Conservation (phyloP, 2,329 filamentous ascomycete species). For the Harringtonia lauricola region DNA sequence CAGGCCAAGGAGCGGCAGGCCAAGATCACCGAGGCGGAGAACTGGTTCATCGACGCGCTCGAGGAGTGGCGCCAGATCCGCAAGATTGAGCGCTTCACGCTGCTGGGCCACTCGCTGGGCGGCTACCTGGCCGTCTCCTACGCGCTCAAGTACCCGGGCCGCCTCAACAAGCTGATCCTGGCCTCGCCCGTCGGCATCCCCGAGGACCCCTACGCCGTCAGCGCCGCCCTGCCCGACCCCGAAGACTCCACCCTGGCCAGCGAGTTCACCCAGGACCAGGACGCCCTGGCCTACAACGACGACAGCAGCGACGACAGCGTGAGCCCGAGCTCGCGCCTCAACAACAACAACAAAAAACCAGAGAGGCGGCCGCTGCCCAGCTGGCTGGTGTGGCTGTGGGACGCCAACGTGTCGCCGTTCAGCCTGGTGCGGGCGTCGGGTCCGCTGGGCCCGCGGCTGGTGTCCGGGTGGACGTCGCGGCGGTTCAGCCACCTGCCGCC, state of each 20-base stretch:
- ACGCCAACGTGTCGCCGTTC: slow-evolving; percentile 93
- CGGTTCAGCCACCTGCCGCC: slow-evolving; percentile 81
- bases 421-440: slow-evolving; percentile 80
- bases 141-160: slow-evolving; percentile 90
- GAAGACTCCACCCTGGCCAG: slow-evolving; percentile 60
- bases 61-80: slow-evolving; percentile 90
- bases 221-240: slow-evolving; percentile 68
- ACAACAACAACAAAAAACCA: slow-evolving; percentile 16
- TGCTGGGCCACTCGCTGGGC: slow-evolving; percentile 86
- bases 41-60: slow-evolving; percentile 90
- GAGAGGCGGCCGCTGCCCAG: slow-evolving; percentile 53
- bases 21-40: slow-evolving; percentile 81
- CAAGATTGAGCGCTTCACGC: slow-evolving; percentile 85
- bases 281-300: slow-evolving; percentile 26
- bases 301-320: slow-evolving; percentile 12
- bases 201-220: slow-evolving; percentile 83
- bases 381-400: slow-evolving; percentile 92
- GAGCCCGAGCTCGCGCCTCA: slow-evolving; percentile 23
- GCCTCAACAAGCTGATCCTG: slow-evolving; percentile 89
- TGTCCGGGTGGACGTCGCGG: slow-evolving; percentile 89
- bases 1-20: slow-evolving; percentile 70
- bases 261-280: slow-evolving; percentile 71
- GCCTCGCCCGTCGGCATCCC: slow-evolving; percentile 91
- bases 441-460: slow-evolving; percentile 79
- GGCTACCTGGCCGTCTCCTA: slow-evolving; percentile 94